Conservation (phyloP, 1,284 basidiomycete species). For the Ceratobasidium sp. region DNA sequence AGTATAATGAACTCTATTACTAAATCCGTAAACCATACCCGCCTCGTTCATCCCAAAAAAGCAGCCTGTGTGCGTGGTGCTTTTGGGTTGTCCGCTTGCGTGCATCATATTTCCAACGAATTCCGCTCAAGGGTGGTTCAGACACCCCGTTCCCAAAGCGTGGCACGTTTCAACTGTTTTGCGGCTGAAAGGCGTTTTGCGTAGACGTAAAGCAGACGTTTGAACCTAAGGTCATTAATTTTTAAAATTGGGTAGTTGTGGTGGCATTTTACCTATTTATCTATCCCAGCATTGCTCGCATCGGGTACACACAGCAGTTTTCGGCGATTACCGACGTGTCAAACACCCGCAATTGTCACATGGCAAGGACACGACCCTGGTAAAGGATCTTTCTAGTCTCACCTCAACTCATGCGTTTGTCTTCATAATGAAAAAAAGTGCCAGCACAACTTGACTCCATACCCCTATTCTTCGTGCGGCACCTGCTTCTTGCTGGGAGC, state of each 20-base stretch:
- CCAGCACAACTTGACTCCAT: constrained; percentile 16
- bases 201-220: not conserved
- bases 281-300: not conserved
- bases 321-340: not conserved
- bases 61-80: not conserved
- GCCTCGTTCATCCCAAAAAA: not conserved
- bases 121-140: not conserved
- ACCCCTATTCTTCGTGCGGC: not conserved
- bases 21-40: not conserved
- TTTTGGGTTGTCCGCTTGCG: not conserved
- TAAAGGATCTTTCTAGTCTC: constrained; percentile 12
- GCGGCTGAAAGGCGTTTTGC: not conserved
- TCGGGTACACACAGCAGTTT: not conserved
- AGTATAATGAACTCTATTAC: not conserved
- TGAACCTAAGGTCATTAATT: not conserved
- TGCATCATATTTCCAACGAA: not conserved
- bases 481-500: not conserved
- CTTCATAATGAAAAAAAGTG: constrained; percentile 38
- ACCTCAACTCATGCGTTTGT: constrained; percentile 4
- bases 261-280: not conserved
- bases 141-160: not conserved
- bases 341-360: not conserved
- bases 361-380: constrained; percentile 1
- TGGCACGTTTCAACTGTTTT: not conserved
- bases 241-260: not conserved